Conservation (phyloP, 2,329 filamentous ascomycete genomes). For the Curvularia lunata region DNA sequence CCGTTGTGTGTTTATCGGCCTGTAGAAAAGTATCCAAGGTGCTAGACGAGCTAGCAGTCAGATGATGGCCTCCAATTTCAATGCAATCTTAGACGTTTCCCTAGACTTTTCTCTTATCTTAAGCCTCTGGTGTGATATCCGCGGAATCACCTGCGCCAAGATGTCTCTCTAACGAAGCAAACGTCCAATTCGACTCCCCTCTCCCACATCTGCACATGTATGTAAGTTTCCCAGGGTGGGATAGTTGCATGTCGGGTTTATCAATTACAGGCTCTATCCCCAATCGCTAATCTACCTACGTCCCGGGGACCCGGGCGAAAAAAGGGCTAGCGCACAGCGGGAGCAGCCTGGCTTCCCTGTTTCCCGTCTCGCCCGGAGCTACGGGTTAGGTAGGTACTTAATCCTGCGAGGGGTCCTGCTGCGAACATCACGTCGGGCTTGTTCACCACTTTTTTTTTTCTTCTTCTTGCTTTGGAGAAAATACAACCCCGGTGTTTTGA, state of each 20-base stretch:
- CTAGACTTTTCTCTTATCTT: neutral
- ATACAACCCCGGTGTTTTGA: too few species aligned
- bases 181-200: too few species aligned
- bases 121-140: neutral
- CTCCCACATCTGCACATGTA: neutral
- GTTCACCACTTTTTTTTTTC: neutral
- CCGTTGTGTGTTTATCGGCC: neutral
- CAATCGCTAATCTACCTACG: neutral
- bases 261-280: neutral
- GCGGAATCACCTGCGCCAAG: neutral
- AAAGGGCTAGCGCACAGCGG: neutral
- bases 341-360: neutral
- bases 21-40: neutral
- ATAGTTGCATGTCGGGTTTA: neutral
- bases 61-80: neutral
- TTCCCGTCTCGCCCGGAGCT: neutral
- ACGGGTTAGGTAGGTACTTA: neutral
- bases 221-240: neutral
- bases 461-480: neutral
- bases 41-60: neutral
- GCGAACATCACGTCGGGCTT: too few species aligned
- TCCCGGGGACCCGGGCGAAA: neutral
- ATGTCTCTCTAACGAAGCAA: too few species aligned
- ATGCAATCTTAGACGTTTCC: neutral
- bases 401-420: neutral